Evolutionary conservation across 2,329 filamentous ascomycete genomes (phyloP).

Genomic region (Paraphoma chrysanthemicola): DNA sequence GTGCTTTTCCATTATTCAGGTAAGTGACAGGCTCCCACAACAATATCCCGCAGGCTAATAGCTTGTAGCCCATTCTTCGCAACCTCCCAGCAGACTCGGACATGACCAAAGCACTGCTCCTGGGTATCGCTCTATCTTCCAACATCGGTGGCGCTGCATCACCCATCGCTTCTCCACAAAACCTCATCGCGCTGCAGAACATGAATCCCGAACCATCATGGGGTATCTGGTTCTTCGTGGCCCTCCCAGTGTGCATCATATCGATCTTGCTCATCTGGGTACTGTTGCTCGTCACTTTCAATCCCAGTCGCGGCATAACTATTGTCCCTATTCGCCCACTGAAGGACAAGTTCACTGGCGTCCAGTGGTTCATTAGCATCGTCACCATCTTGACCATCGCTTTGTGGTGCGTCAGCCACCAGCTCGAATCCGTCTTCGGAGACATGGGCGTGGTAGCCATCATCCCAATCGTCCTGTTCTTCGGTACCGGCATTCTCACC

Average conservation of each 20-base stretch:
- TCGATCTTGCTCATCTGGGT: slow-evolving; percentile 90
- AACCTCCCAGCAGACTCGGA: slow-evolving; percentile 88
- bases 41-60: slow-evolving; percentile 9
- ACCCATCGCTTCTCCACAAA: slow-evolving; percentile 96
- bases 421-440: slow-evolving; percentile 85
- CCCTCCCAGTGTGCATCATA: slow-evolving; percentile 89
- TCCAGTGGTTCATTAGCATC: slow-evolving; percentile 90
- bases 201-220: slow-evolving; percentile 92
- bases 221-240: slow-evolving; percentile 97
- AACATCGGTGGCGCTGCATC: slow-evolving; percentile 97
- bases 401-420: slow-evolving; percentile 91
- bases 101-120: slow-evolving; percentile 94
- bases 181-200: slow-evolving; percentile 94
- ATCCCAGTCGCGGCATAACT: slow-evolving; percentile 81
- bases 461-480: slow-evolving; percentile 94
- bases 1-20: slow-evolving; percentile 97
- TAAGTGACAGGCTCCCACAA: slow-evolving; percentile 45
- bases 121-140: slow-evolving; percentile 92
- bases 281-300: slow-evolving; percentile 83
- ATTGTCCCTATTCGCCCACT: slow-evolving; percentile 92
- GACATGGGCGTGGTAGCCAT: slow-evolving; percentile 99
- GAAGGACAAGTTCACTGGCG: slow-evolving; percentile 83
- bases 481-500: slow-evolving; percentile 92
- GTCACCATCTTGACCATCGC: slow-evolving; percentile 85
- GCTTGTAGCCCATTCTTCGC: slow-evolving; percentile 83